Evolutionary conservation across 108 stramenopile genomes (phyloP).

Genomic region (Cyclotella baltica): DNA sequence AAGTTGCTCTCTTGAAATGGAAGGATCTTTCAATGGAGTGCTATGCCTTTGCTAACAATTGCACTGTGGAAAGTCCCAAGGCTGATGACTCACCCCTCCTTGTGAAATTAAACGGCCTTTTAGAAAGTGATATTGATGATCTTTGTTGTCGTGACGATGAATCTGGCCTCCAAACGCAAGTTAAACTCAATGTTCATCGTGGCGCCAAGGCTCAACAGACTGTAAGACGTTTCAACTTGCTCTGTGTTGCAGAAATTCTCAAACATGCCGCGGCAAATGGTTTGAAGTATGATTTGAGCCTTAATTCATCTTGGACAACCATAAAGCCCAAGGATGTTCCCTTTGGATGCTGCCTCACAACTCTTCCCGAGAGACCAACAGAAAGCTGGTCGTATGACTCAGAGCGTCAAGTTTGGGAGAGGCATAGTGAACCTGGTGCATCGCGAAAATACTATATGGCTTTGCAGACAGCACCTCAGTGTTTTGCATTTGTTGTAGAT

Average conservation of each 20-base stretch:
- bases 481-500: conserved; percentile 58
- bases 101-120: conserved; percentile 49
- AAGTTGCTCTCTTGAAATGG: conserved; percentile 34
- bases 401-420: conserved; percentile 57
- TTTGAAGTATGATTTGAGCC: conserved; percentile 36
- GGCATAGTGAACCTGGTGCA: conserved; percentile 46
- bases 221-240: conserved; percentile 53
- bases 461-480: conserved; percentile 52
- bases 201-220: conserved; percentile 59
- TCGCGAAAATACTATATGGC: conserved; percentile 46
- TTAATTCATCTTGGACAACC: conserved; percentile 48
- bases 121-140: conserved; percentile 33
- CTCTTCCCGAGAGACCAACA: conserved; percentile 50
- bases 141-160: conserved; percentile 38
- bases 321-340: conserved; percentile 28
- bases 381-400: conserved; percentile 61
- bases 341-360: conserved; percentile 58
- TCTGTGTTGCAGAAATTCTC: conserved; percentile 60
- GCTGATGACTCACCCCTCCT: conserved; percentile 35
- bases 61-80: conserved; percentile 39
- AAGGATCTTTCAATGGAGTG: conserved; percentile 31
- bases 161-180: background rate
- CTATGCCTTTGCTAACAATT: conserved; percentile 20
- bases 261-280: conserved; percentile 56
- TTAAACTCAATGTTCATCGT: conserved; percentile 41